These are phyloP conservation scores for Capsicum pubescens DNA, from an alignment of 257 asterid species.

Conservation along the genomic window DNA sequence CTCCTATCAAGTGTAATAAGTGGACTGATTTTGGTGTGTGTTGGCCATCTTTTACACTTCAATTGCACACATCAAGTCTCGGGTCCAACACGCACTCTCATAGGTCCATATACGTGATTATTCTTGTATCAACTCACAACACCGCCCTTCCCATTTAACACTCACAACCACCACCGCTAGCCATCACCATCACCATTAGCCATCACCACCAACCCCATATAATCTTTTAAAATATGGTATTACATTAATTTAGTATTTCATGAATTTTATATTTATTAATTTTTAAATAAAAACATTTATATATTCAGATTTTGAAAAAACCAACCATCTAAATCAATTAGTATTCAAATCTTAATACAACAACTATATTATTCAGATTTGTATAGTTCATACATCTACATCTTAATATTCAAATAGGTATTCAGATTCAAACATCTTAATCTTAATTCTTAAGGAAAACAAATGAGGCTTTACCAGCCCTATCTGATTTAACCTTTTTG, in stretches of 20 bases:
- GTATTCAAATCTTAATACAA: neutral
- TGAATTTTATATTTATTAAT: neutral
- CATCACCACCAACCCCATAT: neutral
- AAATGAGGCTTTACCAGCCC: neutral
- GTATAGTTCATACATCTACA: neutral
- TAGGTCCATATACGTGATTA: no score
- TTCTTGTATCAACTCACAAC: no score
- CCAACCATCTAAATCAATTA: neutral
- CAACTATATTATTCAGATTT: neutral
- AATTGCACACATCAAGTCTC: no score
- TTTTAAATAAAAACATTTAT: neutral
- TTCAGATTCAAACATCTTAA: neutral
- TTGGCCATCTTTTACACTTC: no score
- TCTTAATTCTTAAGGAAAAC: neutral
- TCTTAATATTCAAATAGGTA: neutral
- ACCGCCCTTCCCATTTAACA: no score
- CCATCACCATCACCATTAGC: neutral
- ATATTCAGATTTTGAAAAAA: neutral
- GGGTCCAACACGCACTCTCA: no score
- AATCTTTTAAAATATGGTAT: neutral
- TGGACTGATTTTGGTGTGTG: no score
- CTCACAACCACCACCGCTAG: neutral
- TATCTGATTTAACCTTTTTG: neutral
- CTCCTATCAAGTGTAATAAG: no score
- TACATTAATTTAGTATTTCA: neutral